phyloP scores from a whole-genome alignment of 2,329 filamentous ascomycete species.

The Aspergillus carbonarius region DNA sequence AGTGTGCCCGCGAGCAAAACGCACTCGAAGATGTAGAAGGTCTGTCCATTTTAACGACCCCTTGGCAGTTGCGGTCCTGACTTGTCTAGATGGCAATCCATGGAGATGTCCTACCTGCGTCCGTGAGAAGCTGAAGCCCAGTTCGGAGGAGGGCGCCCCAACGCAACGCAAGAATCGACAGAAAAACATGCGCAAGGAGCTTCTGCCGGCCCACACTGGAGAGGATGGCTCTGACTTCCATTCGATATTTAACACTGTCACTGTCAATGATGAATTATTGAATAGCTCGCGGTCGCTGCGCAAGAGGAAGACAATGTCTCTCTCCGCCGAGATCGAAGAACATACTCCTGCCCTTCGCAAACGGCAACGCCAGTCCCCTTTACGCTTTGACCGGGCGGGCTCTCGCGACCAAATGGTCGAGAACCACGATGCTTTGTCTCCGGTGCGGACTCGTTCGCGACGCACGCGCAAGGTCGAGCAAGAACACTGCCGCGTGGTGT shows the following conservation, averaged over 20 bases:
- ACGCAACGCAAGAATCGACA: conserved; percentile 56
- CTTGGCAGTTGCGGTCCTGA: conserved; percentile 1
- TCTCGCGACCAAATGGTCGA: conserved; percentile 22
- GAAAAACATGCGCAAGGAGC: conserved; percentile 67
- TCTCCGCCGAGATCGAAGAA: conserved; percentile 62
- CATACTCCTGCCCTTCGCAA: conserved; percentile 50
- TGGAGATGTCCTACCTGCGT: conserved; percentile 65
- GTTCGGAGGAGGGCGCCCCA: conserved; percentile 22
- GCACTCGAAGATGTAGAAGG: conserved; percentile 63
- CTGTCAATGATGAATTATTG: conserved; percentile 69
- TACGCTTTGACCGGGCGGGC: conserved; percentile 24
- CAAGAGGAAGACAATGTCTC: conserved; percentile 81
- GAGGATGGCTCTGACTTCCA: conserved; percentile 67
- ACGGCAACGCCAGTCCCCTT: conserved; percentile 36
- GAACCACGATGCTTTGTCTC: conserved; percentile 21
- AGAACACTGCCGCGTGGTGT: conserved; percentile 40
- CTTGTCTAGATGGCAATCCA: conserved; percentile 50
- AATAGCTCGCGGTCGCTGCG: conserved; percentile 76
- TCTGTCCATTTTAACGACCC: conserved; percentile 37
- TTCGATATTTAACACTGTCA: conserved; percentile 72
- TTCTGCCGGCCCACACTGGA: conserved; percentile 68
- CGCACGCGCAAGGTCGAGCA: conserved; percentile 51
- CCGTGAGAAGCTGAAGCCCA: conserved; percentile 40
- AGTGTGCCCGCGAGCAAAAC: conserved; percentile 76
- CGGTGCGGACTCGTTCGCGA: conserved; percentile 55